Evolutionary conservation across 1,139 yeast species (phyloP).

Genomic region (Saccharomyces pastorianus): DNA sequence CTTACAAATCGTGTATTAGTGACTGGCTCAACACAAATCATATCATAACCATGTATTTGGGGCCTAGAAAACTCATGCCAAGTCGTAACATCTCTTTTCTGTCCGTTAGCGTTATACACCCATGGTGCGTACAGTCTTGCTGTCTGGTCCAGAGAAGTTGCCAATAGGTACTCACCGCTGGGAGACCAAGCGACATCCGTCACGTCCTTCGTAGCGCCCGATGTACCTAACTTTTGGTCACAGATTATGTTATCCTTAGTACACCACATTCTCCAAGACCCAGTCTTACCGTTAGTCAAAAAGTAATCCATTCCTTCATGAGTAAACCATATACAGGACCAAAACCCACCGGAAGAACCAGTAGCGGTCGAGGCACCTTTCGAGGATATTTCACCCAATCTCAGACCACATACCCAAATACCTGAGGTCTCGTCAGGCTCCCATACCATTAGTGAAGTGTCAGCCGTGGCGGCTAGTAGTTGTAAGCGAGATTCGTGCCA

Average conservation of each 20-base stretch:
- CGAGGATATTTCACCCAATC: slow-evolving; percentile 86
- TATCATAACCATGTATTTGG: slow-evolving; percentile 96
- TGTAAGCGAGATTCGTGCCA: slow-evolving; percentile 68
- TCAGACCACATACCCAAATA: slow-evolving; percentile 74
- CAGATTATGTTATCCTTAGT: slow-evolving; percentile 36
- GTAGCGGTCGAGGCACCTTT: slow-evolving; percentile 98
- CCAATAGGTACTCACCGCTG: slow-evolving; percentile 57
- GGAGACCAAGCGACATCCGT: slow-evolving; percentile 79
- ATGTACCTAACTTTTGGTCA: slow-evolving; percentile 52
- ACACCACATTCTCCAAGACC: slow-evolving; percentile 82
- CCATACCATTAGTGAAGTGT: slow-evolving; percentile 92
- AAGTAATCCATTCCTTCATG: slow-evolving; percentile 43
- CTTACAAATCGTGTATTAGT: slow-evolving; percentile 64
- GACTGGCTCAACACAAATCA: slow-evolving; percentile 72
- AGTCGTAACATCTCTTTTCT: slow-evolving; percentile 29
- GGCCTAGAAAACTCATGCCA: slow-evolving; percentile 97
- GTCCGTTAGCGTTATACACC: slow-evolving; percentile 33
- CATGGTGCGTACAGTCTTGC: slow-evolving; percentile 74
- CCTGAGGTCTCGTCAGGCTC: slow-evolving; percentile 81
- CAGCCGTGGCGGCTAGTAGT: slow-evolving; percentile 82
- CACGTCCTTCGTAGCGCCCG: slow-evolving; percentile 69
- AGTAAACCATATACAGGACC: slow-evolving; percentile 78
- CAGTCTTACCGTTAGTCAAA: slow-evolving; percentile 81
- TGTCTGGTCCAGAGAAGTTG: slow-evolving; percentile 87
- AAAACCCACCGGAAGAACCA: slow-evolving; percentile 96